These are phyloP conservation scores for Capsella bursapastoris DNA, from an alignment of 345 rosid genomes.

Conservation along the genomic window DNA sequence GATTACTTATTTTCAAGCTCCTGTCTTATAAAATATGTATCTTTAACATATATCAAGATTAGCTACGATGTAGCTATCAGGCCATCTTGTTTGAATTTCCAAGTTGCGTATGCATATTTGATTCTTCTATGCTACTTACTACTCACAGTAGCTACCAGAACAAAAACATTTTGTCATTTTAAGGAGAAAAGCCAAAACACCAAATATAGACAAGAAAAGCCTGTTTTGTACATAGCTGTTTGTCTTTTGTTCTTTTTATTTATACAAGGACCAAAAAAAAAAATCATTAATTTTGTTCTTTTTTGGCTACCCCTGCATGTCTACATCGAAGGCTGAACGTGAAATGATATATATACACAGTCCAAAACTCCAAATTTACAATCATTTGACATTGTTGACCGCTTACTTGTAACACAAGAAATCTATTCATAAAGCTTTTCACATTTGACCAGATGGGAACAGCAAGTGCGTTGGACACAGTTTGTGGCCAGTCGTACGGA, in stretches of 20 bases:
- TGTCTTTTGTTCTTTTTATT: no score
- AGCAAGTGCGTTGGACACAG: conserved; percentile 72
- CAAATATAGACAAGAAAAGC: conserved; percentile 1
- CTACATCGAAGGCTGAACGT: neutral
- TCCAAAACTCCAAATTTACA: conserved; percentile 17
- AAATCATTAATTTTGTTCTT: no score
- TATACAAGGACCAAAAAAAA: no score
- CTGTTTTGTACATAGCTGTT: neutral
- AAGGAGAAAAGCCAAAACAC: conserved; percentile 4
- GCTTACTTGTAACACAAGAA: conserved; percentile 25
- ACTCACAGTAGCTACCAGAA: neutral
- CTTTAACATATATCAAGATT: neutral
- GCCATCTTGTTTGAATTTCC: conserved; percentile 11
- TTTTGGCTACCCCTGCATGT: conserved; percentile 7
- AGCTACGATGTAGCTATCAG: neutral
- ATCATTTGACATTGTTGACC: neutral
- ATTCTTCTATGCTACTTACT: neutral
- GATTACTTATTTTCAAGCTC: neutral
- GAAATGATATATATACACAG: neutral
- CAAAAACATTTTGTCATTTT: conserved; percentile 23
- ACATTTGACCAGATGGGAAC: conserved; percentile 56
- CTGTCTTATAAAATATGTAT: neutral
- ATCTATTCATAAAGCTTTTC: neutral
- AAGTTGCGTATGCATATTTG: conserved; percentile 26
- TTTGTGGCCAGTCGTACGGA: conserved; percentile 75